Evolutionary conservation across 192 early-diverging fungal genomes (phyloP), one percentile per base, ranked within the genome.

Genomic region (Linnemannia zychae): DNA sequence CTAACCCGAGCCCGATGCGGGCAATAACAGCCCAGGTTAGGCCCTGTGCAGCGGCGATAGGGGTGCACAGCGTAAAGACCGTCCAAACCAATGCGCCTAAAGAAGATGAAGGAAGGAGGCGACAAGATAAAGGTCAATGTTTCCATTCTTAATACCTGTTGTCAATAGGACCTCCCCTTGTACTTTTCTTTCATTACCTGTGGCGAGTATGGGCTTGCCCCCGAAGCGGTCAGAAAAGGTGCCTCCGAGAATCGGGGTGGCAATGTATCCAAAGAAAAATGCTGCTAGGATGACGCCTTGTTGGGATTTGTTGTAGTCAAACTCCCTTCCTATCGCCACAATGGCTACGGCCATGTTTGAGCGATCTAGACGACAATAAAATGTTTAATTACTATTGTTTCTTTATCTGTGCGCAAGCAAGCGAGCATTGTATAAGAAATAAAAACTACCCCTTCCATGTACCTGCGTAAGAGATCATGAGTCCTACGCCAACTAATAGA

Each of bases 291-390:
- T 80, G 5, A 79, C 16, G 9, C 87, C 87, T 66, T 85, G 79
- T 22, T 81, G 73, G 22, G 69, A 34, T 46, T 84, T 86, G 18
- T 40, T 53, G 33, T 85, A 88, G 20, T 37, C 57, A 46, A 78
- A 81, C 44, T 88, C 87, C 46, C 68, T 48, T 12, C 80, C 75
- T 28, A 88, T 88, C 17, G 83, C 83, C 22, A 88, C 87, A 36
- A 88, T 82, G 4, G 75, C 83, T 5, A 88, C 80, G 44, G 87
- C 82, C 69, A 88, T 79, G 68, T 88, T 88, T 6, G 87, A 80
- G 18, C 87, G 82, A 63, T 88, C 87, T 88, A 38, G 9, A 22
- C 57, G 67, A 22, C 40, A 44, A 44, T 44, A 6, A 9, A 73
- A 1, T 16, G 28, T 48, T 28, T 24, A 28, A 44, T 57, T n/a